Base-by-base conservation (phyloP, 805 yeast species). In the Myxozyma kluyveri region DNA sequence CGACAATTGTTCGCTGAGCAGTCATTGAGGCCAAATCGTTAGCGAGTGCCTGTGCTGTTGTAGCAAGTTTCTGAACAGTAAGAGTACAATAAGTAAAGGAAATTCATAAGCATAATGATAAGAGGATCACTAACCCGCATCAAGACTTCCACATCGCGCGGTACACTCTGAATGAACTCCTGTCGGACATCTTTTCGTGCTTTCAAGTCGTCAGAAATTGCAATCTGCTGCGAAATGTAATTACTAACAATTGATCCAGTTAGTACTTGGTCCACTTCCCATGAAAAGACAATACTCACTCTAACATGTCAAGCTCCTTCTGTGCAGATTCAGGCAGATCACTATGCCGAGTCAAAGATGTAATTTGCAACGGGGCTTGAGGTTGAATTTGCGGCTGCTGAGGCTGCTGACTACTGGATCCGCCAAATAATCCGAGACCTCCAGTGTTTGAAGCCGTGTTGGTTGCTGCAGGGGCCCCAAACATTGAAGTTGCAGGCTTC, bases 331-430 rank as follows among this genome's bases (percentile, higher is more conserved):
- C 80, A 0, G 84, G 80, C 37, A 81, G 74, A 60, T 81, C 84
- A 4, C 81, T 75, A 3, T 80, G 82, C 31, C 84, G 64, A 0
- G 84, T 78, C 69, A 80, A 73, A 1, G 83, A 77, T 1, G 82
- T 78, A 50, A 80, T 70, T 24, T 47, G 57, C 39, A 42, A 50
- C 7, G 29, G 36, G 24, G 31, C 52, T 36, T 38, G 48, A 27
- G 3, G 37, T 14, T 27, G 49, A 29, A n/a, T 45, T 22, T 26
- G 36, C 27, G 31, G 45, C 37, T 33, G 44, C 49, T 32, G 44
- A 22, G 35, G 23, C 17, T 22, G 38, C 2, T n/a, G n/a, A n/a
- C n/a, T n/a, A n/a, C n/a, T n/a, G n/a, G n/a, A n/a, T n/a, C n/a
- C n/a, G n/a, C n/a, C n/a, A n/a, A n/a, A n/a, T n/a, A n/a, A n/a